These are phyloP conservation scores for Colletotrichum sp. DNA, from an alignment of 2,329 filamentous ascomycete species.

Conservation along the genomic window DNA sequence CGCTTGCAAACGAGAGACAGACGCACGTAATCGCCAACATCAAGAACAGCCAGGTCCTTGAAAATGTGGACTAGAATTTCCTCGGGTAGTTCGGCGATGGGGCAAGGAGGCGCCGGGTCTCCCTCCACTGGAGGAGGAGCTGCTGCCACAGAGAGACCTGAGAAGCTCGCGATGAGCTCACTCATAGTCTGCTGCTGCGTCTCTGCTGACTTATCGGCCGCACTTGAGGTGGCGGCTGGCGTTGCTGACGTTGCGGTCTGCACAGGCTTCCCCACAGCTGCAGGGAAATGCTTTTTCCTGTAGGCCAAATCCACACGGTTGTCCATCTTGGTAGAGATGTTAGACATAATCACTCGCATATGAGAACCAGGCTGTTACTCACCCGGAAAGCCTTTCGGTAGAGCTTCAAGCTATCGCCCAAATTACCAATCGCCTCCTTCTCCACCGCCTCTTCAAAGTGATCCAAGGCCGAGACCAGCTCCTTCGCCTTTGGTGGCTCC, in stretches of 20 bases:
- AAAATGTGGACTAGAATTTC: constrained; percentile 87
- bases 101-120: constrained; percentile 77
- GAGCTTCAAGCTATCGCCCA: constrained; percentile 86
- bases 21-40: constrained; percentile 79
- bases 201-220: constrained; percentile 20
- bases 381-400: constrained; percentile 93
- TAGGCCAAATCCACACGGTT: constrained; percentile 83
- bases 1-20: constrained; percentile 84
- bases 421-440: constrained; percentile 81
- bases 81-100: constrained; percentile 77
- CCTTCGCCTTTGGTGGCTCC: constrained; percentile 30
- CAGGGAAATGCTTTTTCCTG: constrained; percentile 88
- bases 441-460: constrained; percentile 93
- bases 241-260: constrained; percentile 16
- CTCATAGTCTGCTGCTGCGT: constrained; percentile 55
- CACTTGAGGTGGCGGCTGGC: constrained; percentile 28
- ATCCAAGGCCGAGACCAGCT: constrained; percentile 81
- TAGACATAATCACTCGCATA: not conserved
- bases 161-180: constrained; percentile 80
- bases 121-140: constrained; percentile 74
- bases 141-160: constrained; percentile 70
- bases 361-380: constrained; percentile 28
- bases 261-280: constrained; percentile 56
- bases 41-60: constrained; percentile 70
- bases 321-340: constrained; percentile 68